Base-by-base conservation (phyloP, 345 rosid species). In the rapeseed (Brassica napus) region DNA sequence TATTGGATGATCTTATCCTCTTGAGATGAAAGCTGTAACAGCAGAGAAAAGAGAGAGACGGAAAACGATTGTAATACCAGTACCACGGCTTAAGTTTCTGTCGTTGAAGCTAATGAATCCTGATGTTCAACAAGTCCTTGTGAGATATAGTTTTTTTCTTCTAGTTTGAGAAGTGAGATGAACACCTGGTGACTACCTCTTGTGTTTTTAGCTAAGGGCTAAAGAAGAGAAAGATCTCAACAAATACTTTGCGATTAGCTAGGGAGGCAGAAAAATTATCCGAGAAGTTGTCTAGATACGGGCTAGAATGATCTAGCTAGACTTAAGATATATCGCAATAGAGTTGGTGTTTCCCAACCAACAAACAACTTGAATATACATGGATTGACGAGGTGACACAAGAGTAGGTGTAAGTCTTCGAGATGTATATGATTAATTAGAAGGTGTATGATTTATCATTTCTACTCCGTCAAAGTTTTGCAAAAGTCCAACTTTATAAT, bases 391-490 rank as follows among this genome's bases (percentile, higher is more conserved):
- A 44, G 16, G 23, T 68, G 14, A 37, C 11, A 26, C 52, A 49
- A 68, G 79, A 42, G 28, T 61, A 21, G 58, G 52, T 42, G 52
- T 42, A 42, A 39, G 47, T 11, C 52, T 44, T 44, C 52, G 12
- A 44, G 12, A 44, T 44, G 52, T 30, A 60, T 61, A 73, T 79
- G 79, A 79, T 49, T 34, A 79, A 23, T 23, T 23, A 23, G 49
- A 74, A 42, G 14, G 15, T 35, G 57, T 52, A 69, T 68, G 54
- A 74, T 74, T 66, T 60, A 67, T 79, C 24, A 23, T 23, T 23
- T 23, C 2, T 23, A 52, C 74, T 79, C 60, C 65, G 34, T 74
- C 61, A 30, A 85, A 87, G 90, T 47, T 87, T 85, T 83, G 86
- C 61, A 83, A 82, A 73, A 42, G 47, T 39, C 65, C 12, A 32